Evolutionary conservation across 192 early-diverging fungal genomes (phyloP).

Genomic region (Podila clonocystis): DNA sequence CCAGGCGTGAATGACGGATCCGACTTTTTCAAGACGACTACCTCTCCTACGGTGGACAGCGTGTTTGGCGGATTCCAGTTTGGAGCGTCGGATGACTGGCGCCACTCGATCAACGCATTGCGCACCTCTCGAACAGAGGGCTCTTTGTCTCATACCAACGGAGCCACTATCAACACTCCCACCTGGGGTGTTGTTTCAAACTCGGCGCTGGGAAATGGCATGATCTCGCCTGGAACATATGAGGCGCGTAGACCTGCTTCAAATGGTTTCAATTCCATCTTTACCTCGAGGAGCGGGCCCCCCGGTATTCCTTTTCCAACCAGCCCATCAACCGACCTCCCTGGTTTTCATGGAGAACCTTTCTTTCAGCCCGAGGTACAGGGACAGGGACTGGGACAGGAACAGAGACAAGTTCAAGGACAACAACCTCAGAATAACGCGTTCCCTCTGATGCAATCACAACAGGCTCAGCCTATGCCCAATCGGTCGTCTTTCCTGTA

Average conservation of each 20-base stretch:
- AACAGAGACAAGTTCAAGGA: background rate
- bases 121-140: constrained; percentile 20
- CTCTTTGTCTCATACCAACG: background rate
- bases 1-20: constrained; percentile 22
- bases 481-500: background rate
- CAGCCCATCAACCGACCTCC: constrained; percentile 14
- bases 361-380: constrained; percentile 18
- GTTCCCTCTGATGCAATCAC: constrained; percentile 6
- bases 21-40: background rate
- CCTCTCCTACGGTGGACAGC: constrained; percentile 39
- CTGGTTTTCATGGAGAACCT: constrained; percentile 12
- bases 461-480: background rate
- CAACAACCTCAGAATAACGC: constrained; percentile 9
- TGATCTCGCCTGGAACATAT: constrained; percentile 25
- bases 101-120: constrained; percentile 35
- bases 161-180: background rate
- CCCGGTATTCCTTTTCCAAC: constrained; percentile 16
- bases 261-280: constrained; percentile 20
- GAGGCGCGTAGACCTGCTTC: constrained; percentile 15
- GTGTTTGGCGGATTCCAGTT: constrained; percentile 47
- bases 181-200: constrained; percentile 41
- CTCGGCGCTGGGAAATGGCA: constrained; percentile 30
- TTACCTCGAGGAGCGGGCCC: constrained; percentile 9
- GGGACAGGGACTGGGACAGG: background rate
- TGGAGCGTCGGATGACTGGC: constrained; percentile 45